Conservation (phyloP, 148 eudicot genomes). For the Cornus kousa region DNA sequence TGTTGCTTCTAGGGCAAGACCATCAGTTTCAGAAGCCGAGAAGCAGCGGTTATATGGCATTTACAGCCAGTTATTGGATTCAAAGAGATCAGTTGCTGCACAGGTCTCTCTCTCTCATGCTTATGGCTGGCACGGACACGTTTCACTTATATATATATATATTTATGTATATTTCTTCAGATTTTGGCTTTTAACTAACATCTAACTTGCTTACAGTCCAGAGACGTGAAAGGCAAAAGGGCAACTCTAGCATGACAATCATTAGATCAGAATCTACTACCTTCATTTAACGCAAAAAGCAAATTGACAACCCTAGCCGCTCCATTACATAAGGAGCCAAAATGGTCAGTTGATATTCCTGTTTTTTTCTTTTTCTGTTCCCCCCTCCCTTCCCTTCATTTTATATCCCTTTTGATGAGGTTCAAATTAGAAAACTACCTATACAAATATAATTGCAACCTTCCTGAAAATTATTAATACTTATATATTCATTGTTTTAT, state of each 20-base stretch:
- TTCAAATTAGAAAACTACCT: not conserved
- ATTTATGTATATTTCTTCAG: not conserved
- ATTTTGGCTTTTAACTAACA: constrained; percentile 6
- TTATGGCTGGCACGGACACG: not conserved
- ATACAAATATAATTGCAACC: no score
- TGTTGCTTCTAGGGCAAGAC: constrained; percentile 72
- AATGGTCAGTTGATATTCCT: not conserved
- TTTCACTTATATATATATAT: not conserved
- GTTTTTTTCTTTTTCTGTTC: no score
- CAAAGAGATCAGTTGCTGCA: constrained; percentile 69
- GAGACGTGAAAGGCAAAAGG: constrained; percentile 89
- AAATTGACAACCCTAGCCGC: not conserved
- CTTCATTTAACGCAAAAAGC: not conserved
- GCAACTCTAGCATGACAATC: constrained; percentile 68
- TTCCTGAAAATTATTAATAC: no score
- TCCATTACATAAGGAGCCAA: no score
- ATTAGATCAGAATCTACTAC: constrained; percentile 3
- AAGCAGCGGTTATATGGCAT: constrained; percentile 69
- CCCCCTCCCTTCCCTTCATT: not conserved
- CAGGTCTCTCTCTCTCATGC: constrained; percentile 58
- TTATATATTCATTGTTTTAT: not conserved
- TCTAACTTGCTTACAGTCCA: constrained; percentile 53
- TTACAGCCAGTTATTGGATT: constrained; percentile 79
- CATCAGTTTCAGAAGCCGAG: constrained; percentile 85
- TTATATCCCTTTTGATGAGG: not conserved